A percentile compares a stretch with the other conserved stretches of the same genome.
Evolutionary conservation across 2,329 filamentous ascomycete species (phyloP).

Genomic region (Colletotrichum sp.): DNA sequence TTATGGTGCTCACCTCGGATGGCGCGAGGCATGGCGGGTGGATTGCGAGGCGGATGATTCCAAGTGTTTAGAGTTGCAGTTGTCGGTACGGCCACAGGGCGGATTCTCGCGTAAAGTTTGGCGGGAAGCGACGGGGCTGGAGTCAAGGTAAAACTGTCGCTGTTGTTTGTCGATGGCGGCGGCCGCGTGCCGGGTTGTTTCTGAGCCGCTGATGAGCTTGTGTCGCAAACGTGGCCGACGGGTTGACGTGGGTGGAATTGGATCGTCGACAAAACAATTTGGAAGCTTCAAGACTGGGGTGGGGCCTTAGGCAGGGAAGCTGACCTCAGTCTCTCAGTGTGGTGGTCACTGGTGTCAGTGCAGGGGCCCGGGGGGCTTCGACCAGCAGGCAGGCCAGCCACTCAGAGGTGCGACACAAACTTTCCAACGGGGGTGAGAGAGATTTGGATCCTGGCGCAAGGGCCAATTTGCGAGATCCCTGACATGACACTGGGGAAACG

Average conservation of each 20-base stretch:
- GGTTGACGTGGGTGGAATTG: background rate
- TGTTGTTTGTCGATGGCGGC: background rate
- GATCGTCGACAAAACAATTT: background rate
- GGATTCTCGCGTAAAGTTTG: background rate
- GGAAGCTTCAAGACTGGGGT: background rate
- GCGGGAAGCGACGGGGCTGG: background rate
- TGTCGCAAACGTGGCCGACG: background rate
- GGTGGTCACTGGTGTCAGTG: background rate
- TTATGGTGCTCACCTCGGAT: conserved; percentile 50
- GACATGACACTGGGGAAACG: background rate
- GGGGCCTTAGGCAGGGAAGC: conserved; percentile 7
- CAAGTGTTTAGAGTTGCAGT: background rate
- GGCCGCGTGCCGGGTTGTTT: background rate
- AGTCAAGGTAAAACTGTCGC: background rate
- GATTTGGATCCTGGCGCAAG: background rate
- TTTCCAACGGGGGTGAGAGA: background rate
- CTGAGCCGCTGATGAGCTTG: background rate
- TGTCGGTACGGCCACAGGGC: background rate
- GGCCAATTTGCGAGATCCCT: background rate
- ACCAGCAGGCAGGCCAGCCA: background rate
- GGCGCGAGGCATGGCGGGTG: conserved; percentile 57
- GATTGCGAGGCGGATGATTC: background rate
- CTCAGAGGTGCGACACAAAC: background rate
- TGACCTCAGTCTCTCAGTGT: background rate
- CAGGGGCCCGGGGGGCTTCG: background rate